phyloP scores from a whole-genome alignment of 257 asterid species.

The Verbena officinalis region DNA sequence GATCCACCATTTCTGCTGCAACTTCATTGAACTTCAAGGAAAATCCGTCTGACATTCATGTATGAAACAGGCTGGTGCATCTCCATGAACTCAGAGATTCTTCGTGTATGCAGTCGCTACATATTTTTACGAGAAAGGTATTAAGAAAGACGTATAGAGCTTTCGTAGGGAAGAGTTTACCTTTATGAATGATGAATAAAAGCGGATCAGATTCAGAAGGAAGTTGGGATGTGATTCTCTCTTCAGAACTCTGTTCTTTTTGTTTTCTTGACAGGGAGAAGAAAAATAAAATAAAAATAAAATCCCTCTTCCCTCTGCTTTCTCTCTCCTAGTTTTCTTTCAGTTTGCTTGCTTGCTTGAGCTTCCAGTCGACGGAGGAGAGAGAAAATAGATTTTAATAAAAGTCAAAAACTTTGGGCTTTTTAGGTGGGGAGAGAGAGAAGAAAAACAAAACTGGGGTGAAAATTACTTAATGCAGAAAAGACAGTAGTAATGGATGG shows the following conservation, averaged over 20 bases:
- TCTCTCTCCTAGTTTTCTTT: constrained; percentile 31
- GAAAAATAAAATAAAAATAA: not conserved
- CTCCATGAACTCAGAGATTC: constrained; percentile 25
- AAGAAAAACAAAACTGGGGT: constrained; percentile 9
- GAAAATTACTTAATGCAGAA: constrained; percentile 23
- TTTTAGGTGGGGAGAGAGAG: constrained; percentile 23
- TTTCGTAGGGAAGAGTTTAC: constrained; percentile 34
- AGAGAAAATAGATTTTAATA: not conserved
- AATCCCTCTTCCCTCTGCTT: not conserved
- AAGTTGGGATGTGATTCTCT: constrained; percentile 41
- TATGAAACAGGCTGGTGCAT: constrained; percentile 15
- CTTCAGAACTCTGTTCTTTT: constrained; percentile 25
- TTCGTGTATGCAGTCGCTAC: constrained; percentile 52
- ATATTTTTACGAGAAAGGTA: not conserved
- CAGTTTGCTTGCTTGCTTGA: constrained; percentile 35
- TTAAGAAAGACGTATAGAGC: not conserved
- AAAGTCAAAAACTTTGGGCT: constrained; percentile 32
- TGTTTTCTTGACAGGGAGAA: constrained; percentile 5
- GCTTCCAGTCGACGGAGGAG: constrained; percentile 57
- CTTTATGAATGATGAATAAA: constrained; percentile 29
- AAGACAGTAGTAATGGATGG: constrained; percentile 22
- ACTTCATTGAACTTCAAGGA: constrained; percentile 64
- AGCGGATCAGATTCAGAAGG: constrained; percentile 45
- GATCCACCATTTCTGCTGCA: constrained; percentile 72
- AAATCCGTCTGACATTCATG: constrained; percentile 43